Base-by-base conservation (phyloP, 106 monocot species). In the Dactylorhiza incarnata region DNA sequence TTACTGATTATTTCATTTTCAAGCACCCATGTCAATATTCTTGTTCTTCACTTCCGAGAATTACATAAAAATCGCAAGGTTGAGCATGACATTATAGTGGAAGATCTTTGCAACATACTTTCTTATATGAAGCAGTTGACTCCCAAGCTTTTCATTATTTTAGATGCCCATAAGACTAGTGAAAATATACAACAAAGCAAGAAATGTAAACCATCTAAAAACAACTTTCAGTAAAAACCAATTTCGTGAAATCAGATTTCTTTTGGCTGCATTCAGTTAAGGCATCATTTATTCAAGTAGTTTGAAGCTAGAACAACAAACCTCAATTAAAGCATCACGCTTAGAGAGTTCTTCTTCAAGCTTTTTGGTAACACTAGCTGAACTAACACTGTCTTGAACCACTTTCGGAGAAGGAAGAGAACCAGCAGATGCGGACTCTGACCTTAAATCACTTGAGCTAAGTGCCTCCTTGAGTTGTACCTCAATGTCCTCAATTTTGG, bases 291-390 rank as follows among this genome's bases (percentile, higher is more conserved):
- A 75, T 62, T 16, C 55, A 78, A 14, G 69, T 1, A 75, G 11
- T 45, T 70, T 15, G 48, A n/a, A 16, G 15, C 19, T 71, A 68
- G 45, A 12, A 72, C 48, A 72, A 72, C 74, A 75, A 73, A 99
- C 97, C 97, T 99, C 91, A 82, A 99, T 99, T 72, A 99, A 77
- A 52, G 94, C 88, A 83, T 99, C 97, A 16, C 97, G 81, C 73
- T 99, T 99, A 71, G 86, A 58, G 14, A 99, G 87, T 77, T 99
- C 97, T 73, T 99, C 97, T 86, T 99, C 91, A 48, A 99, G 89
- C 76, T 88, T 94, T 73, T 88, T 94, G 44, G 89, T 86, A 54
- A 99, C 83, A 9, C 49, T 17, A 25, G 89, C 81, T 56, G 91
- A 87, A 80, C 90, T 84, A 76, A 72, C 85, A 84, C 84, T 78